Conservation (phyloP, 1,139 yeast species). For the Pichia sp. region DNA sequence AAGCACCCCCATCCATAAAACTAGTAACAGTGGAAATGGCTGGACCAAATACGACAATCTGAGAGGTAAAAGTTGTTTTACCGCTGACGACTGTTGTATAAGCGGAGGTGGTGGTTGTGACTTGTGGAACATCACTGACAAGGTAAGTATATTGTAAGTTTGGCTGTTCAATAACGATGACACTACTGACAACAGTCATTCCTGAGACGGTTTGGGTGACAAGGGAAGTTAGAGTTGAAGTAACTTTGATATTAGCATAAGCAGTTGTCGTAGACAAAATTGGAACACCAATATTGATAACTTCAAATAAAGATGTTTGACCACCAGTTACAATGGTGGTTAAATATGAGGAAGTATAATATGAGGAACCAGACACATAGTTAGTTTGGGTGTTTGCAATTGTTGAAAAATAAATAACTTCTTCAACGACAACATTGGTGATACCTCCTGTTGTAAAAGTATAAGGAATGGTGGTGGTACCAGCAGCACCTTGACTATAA, state of each 20-base stretch:
- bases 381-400: neutral
- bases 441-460: constrained; percentile 2
- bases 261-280: constrained; percentile 2
- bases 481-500: neutral
- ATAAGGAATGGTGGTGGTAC: constrained; percentile 5
- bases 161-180: constrained; percentile 6
- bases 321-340: constrained; percentile 1
- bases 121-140: neutral
- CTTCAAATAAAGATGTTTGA: constrained; percentile 1
- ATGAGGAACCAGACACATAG: constrained; percentile 1
- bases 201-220: neutral
- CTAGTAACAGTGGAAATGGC: constrained; percentile 2
- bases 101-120: constrained; percentile 3
- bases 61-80: constrained; percentile 1
- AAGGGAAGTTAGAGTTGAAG: neutral
- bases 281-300: constrained; percentile 7
- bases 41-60: constrained; percentile 9
- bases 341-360: constrained; percentile 4
- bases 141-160: constrained; percentile 3
- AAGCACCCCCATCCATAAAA: neutral
- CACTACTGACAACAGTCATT: neutral
- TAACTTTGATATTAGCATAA: neutral
- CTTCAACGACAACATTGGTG: constrained; percentile 3
- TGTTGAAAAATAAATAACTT: constrained; percentile 5
- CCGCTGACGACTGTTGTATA: constrained; percentile 2